These are phyloP conservation scores for Zopfia rhizophila DNA, from an alignment of 2,329 filamentous ascomycete species.

Conservation along the genomic window DNA sequence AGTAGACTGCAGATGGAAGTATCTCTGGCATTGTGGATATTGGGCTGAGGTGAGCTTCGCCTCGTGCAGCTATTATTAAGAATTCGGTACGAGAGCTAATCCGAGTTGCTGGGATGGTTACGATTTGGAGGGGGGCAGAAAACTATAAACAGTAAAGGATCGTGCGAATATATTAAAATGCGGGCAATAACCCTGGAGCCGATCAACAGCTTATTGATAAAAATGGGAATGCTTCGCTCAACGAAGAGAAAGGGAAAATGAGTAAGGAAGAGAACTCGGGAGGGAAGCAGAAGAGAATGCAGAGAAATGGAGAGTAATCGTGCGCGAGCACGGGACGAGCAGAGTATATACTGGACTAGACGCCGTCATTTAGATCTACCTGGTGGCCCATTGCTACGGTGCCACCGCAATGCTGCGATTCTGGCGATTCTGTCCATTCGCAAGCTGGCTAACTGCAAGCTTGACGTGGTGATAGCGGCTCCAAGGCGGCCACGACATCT, in stretches of 20 bases:
- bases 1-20: conserved; percentile 62
- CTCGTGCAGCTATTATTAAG: conserved; percentile 51
- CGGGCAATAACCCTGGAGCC: conserved; percentile 49
- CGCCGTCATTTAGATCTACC: conserved; percentile 36
- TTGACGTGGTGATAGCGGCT: conserved; percentile 45
- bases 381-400: conserved; percentile 36
- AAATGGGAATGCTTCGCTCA: conserved; percentile 56
- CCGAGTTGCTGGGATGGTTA: conserved; percentile 33
- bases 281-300: conserved; percentile 48
- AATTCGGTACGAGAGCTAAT: conserved; percentile 38
- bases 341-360: conserved; percentile 49
- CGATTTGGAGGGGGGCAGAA: conserved; percentile 29
- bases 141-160: conserved; percentile 30
- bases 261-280: conserved; percentile 37
- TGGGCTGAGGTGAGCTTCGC: conserved; percentile 49
- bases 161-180: conserved; percentile 40
- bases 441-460: conserved; percentile 28
- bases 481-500: conserved; percentile 47
- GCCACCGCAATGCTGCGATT: conserved; percentile 40
- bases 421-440: conserved; percentile 44
- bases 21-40: conserved; percentile 57
- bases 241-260: conserved; percentile 49
- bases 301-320: conserved; percentile 34
- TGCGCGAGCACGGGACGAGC: conserved; percentile 36
- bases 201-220: conserved; percentile 57